Evolutionary conservation across 1,284 basidiomycete genomes (phyloP).

Genomic region (Malassezia dermatis): DNA sequence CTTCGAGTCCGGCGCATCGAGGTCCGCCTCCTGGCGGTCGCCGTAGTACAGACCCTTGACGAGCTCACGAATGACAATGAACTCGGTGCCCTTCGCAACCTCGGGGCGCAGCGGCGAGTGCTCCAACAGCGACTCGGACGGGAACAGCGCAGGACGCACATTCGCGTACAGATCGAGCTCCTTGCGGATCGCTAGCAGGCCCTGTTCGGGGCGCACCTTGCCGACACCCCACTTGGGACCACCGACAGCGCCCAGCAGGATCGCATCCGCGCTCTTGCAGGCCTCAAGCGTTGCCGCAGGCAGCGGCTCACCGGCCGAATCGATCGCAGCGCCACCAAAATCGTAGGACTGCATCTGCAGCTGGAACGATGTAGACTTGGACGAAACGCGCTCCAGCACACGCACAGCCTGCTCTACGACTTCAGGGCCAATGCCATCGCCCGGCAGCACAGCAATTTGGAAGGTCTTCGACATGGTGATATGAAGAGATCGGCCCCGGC

Average conservation of each 20-base stretch:
- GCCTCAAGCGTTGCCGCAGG: conserved; percentile 68
- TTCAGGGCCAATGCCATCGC: conserved; percentile 96
- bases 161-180: conserved; percentile 90
- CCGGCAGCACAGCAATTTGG: conserved; percentile 75
- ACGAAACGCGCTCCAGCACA: conserved; percentile 67
- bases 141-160: conserved; percentile 91
- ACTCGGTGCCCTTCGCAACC: conserved; percentile 73
- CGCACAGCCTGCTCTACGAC: conserved; percentile 79
- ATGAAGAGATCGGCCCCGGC: not conserved
- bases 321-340: conserved; percentile 91
- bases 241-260: conserved; percentile 64
- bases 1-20: conserved; percentile 33
- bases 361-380: conserved; percentile 56
- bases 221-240: conserved; percentile 95
- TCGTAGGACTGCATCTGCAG: conserved; percentile 61
- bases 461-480: conserved; percentile 11
- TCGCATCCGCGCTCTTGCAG: conserved; percentile 44
- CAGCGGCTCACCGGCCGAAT: conserved; percentile 69
- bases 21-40: conserved; percentile 68
- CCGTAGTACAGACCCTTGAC: conserved; percentile 64
- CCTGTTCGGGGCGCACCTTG: conserved; percentile 87
- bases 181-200: conserved; percentile 83
- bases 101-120: conserved; percentile 87
- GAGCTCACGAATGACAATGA: conserved; percentile 90
- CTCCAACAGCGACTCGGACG: conserved; percentile 74